Evolutionary conservation across 2,329 filamentous ascomycete genomes (phyloP).

Genomic region (Alternaria sp.): DNA sequence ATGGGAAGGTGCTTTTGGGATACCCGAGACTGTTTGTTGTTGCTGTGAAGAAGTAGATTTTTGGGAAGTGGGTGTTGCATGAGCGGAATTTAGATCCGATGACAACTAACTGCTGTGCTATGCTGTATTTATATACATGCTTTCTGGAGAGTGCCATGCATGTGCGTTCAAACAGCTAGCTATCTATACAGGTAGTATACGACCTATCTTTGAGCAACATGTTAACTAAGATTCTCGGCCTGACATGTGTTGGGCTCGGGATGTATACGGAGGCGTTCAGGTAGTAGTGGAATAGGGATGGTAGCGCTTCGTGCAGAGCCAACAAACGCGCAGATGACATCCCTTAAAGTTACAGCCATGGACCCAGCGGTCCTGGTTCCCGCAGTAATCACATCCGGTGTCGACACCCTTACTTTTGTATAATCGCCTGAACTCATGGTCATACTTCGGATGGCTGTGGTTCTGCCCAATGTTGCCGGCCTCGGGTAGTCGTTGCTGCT

Average conservation of each 20-base stretch:
- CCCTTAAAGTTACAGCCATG: background rate
- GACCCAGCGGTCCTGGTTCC: background rate
- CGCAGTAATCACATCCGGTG: background rate
- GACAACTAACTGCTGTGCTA: background rate
- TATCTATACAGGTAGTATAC: background rate
- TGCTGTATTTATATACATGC: background rate
- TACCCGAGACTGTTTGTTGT: conserved; percentile 66
- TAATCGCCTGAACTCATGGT: background rate
- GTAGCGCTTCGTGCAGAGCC: too few species aligned
- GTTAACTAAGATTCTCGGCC: too few species aligned
- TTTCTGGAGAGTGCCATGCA: background rate
- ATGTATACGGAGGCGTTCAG: background rate
- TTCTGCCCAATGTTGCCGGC: too few species aligned
- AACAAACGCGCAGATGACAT: too few species aligned
- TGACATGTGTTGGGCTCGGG: background rate
- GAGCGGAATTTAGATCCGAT: too few species aligned
- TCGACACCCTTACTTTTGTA: background rate
- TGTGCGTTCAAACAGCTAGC: background rate
- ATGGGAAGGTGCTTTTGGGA: conserved; percentile 62
- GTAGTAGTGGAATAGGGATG: background rate
- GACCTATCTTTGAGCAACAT: too few species aligned
- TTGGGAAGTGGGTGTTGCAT: background rate
- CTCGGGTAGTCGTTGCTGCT: too few species aligned
- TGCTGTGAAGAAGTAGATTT: conserved; percentile 32
- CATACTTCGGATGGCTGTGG: too few species aligned